Evolutionary conservation across 768 basidiomycete genomes (phyloP).

Genomic region (Tylopilus balloui): DNA sequence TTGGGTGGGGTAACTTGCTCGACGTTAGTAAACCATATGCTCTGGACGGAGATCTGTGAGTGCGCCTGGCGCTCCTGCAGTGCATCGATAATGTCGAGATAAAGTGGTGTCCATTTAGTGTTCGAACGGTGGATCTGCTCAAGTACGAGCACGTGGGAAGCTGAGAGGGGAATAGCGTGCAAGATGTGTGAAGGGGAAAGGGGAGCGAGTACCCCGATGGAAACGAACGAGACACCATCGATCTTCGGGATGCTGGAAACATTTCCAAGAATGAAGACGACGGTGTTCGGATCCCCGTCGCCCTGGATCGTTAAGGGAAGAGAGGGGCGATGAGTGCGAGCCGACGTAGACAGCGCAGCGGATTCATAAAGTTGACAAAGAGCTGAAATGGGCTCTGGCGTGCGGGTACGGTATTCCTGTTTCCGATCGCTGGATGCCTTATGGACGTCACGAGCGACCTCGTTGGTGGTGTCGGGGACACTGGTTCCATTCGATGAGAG

Average conservation of each 20-base stretch:
- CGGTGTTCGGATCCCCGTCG: slow-evolving; percentile 54
- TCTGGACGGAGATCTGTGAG: slow-evolving; percentile 52
- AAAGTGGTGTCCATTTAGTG: slow-evolving; percentile 86
- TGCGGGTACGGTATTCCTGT: background rate
- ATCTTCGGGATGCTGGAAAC: slow-evolving; percentile 39
- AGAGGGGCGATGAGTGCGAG: slow-evolving; percentile 57
- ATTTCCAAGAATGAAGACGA: slow-evolving; percentile 68
- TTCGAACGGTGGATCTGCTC: slow-evolving; percentile 75
- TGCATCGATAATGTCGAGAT: slow-evolving; percentile 73
- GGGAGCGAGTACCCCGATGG: slow-evolving; percentile 66
- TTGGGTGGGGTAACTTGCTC: slow-evolving; percentile 38
- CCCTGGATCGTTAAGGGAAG: slow-evolving; percentile 52
- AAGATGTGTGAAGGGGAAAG: slow-evolving; percentile 54
- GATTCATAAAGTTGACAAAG: slow-evolving; percentile 63
- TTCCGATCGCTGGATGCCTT: background rate
- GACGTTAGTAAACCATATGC: slow-evolving; percentile 55
- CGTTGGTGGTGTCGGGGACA: slow-evolving; percentile 1
- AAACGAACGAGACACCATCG: slow-evolving; percentile 60
- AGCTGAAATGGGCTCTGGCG: slow-evolving; percentile 8
- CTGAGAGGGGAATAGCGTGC: slow-evolving; percentile 54
- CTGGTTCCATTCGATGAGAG: slow-evolving; percentile 33
- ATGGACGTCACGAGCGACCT: background rate
- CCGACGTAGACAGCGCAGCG: slow-evolving; percentile 60
- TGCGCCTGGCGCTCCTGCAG: slow-evolving; percentile 56
- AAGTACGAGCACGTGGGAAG: slow-evolving; percentile 68